These are phyloP conservation scores for Solanum habrochaites DNA, from an alignment of 257 asterid species.

Conservation along the genomic window DNA sequence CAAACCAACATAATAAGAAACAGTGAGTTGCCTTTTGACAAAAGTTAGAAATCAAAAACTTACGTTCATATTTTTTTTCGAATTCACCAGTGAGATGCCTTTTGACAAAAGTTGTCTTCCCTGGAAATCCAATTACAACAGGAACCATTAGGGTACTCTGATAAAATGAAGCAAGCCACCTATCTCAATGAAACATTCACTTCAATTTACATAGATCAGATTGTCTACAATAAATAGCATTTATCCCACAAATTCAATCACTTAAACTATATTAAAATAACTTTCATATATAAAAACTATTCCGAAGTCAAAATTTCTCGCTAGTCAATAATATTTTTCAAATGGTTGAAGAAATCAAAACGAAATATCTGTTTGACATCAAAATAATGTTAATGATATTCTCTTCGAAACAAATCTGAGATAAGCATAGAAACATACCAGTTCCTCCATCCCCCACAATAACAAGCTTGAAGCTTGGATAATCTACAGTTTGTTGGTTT, in stretches of 20 bases:
- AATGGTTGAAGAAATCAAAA: background rate
- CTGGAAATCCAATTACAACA: conserved; percentile 17
- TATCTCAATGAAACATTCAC: background rate
- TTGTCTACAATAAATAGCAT: background rate
- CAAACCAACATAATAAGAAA: background rate
- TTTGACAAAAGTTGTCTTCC: conserved; percentile 77
- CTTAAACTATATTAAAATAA: background rate
- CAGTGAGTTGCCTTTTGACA: no score
- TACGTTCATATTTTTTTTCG: conserved; percentile 84
- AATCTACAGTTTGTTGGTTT: conserved; percentile 63
- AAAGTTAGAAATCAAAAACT: background rate
- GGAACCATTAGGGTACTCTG: conserved; percentile 15
- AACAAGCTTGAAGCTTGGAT: conserved; percentile 78
- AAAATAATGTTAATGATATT: background rate
- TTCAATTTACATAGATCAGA: background rate
- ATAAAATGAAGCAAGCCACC: background rate
- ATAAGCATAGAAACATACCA: conserved; percentile 21
- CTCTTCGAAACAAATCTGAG: background rate
- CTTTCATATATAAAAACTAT: background rate
- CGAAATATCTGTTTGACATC: background rate
- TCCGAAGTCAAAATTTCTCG: background rate
- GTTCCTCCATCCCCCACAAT: conserved; percentile 80
- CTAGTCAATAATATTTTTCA: background rate
- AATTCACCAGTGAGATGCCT: conserved; percentile 90
- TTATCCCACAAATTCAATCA: background rate